Evolutionary conservation across 148 eudicot species (phyloP).

Genomic region (Hydrangea macrophylla): DNA sequence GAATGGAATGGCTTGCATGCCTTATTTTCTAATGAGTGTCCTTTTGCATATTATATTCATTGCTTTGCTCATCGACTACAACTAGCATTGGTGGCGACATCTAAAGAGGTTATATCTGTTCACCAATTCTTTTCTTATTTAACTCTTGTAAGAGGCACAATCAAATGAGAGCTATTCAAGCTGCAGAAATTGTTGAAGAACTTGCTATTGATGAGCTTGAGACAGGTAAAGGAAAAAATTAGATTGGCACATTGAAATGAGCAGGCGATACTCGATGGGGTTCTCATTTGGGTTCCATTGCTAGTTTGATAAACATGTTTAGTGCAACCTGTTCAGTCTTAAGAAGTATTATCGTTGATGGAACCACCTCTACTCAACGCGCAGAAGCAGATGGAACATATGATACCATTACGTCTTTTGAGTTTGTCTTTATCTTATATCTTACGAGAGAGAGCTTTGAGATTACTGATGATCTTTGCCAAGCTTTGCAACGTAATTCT

Average conservation of each 20-base stretch:
- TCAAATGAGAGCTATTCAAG: background rate
- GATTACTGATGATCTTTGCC: background rate
- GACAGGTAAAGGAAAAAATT: background rate
- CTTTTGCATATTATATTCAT: background rate
- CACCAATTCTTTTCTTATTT: background rate
- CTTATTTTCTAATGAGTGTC: background rate
- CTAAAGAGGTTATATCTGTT: no score
- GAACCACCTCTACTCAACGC: background rate
- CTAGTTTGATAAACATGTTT: no score
- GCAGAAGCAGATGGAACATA: background rate
- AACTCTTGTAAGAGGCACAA: background rate
- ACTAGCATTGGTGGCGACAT: no score
- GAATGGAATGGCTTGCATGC: background rate
- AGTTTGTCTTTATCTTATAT: no score
- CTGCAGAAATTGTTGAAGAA: background rate
- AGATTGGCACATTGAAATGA: conserved; percentile 1
- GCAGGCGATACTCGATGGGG: background rate
- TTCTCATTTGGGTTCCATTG: no score
- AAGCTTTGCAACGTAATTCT: conserved; percentile 2
- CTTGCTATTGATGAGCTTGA: no score
- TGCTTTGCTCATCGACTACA: no score
- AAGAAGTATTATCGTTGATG: background rate
- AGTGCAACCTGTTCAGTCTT: background rate
- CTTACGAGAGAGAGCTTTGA: background rate
- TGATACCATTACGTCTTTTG: background rate